phyloP scores from a whole-genome alignment of 2,329 filamentous ascomycete species.

The Penicillium psychrosexuale region DNA sequence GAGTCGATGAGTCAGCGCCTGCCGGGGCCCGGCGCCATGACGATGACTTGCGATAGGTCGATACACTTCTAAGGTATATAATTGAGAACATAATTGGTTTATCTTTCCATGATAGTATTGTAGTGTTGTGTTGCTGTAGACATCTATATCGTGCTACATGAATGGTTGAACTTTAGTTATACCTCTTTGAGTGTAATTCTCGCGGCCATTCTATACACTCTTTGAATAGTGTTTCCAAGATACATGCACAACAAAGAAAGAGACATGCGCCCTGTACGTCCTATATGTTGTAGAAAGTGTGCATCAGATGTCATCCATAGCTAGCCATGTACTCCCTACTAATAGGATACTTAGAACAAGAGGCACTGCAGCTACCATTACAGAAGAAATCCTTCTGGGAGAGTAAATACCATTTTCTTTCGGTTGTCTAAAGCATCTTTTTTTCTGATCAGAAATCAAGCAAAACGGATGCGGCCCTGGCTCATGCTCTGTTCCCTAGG shows the following conservation, averaged over 20 bases:
- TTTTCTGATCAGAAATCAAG: not conserved
- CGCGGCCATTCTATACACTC: not conserved
- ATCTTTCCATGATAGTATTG: not conserved
- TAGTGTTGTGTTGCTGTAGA: not conserved
- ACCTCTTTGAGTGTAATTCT: not conserved
- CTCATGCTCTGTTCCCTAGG: not conserved
- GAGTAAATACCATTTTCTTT: not conserved
- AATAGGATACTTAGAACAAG: not conserved
- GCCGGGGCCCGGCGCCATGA: not conserved
- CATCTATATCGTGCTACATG: not conserved
- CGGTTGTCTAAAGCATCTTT: not conserved
- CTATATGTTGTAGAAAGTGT: not conserved
- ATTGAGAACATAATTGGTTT: not conserved
- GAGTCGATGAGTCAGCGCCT: slow-evolving; percentile 5
- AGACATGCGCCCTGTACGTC: not conserved
- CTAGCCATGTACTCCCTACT: not conserved
- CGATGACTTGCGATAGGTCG: not conserved
- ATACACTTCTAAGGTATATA: no score
- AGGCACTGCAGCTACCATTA: not conserved
- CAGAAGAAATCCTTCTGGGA: not conserved
- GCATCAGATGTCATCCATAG: not conserved
- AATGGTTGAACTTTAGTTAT: not conserved
- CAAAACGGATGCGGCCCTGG: no score
- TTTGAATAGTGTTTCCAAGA: not conserved
- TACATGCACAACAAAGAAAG: not conserved